Percentiles rank a stretch among this genome's conserved stretches.
Evolutionary conservation across 2,329 filamentous ascomycete genomes (phyloP).

Genomic region (Xylariaceae sp.): DNA sequence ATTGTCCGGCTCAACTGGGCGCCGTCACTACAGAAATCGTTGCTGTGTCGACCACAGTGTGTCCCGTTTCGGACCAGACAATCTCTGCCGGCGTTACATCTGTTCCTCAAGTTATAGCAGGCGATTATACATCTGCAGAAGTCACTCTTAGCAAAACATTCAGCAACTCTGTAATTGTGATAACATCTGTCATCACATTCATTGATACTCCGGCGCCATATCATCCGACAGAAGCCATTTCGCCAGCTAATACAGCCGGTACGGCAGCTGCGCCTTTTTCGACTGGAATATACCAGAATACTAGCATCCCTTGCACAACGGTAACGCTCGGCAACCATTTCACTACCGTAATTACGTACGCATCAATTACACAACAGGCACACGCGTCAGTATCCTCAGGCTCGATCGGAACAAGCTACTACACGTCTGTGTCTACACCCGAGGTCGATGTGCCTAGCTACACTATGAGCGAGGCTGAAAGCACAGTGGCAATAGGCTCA

Average conservation of each 20-base stretch:
- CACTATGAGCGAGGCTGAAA: constrained; percentile 31
- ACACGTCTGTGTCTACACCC: constrained; percentile 22
- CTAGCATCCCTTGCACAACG: constrained; percentile 32
- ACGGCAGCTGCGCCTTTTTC: constrained; percentile 22
- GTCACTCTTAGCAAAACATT: constrained; percentile 36
- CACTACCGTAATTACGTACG: constrained; percentile 37
- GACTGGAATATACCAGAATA: constrained; percentile 11
- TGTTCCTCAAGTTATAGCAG: constrained; percentile 3
- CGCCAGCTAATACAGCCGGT: constrained; percentile 16
- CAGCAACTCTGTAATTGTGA: constrained; percentile 32
- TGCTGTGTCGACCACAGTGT: constrained; percentile 40
- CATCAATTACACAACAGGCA: constrained; percentile 27
- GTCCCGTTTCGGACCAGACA: constrained; percentile 33
- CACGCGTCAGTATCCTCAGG: constrained; percentile 29
- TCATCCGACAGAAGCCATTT: constrained; percentile 13
- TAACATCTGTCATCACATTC: constrained; percentile 37
- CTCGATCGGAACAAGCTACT: constrained; percentile 29
- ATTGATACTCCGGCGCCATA: constrained; percentile 33
- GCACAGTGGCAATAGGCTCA: constrained; percentile 28
- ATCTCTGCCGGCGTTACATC: constrained; percentile 3
- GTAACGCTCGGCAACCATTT: constrained; percentile 37
- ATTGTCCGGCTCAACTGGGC: constrained; percentile 35
- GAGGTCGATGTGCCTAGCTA: constrained; percentile 36
- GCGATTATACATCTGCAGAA: constrained; percentile 2
- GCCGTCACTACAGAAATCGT: constrained; percentile 37